Conservation (phyloP, 75 land plant species). For the Pinus albicaulis region DNA sequence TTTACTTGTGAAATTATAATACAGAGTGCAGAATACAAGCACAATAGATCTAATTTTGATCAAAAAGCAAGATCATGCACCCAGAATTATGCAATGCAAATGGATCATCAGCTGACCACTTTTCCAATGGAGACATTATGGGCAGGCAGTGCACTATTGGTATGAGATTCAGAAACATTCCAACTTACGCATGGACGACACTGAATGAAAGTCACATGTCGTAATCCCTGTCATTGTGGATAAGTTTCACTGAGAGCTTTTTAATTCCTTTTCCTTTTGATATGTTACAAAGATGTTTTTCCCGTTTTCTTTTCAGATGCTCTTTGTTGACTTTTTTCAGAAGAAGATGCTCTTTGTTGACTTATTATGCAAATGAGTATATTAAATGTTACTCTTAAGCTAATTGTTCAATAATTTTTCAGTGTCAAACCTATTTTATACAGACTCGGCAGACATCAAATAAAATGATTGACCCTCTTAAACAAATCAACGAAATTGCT, state of each 20-base stretch:
- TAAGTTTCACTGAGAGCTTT: background rate
- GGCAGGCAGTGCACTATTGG: background rate
- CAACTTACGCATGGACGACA: background rate
- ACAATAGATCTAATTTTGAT: conserved; percentile 75
- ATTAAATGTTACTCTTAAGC: background rate
- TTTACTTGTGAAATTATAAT: background rate
- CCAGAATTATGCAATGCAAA: no score
- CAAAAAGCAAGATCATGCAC: no score
- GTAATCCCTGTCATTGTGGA: background rate
- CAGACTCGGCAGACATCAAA: conserved; percentile 3
- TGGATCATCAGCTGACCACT: background rate
- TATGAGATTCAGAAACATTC: background rate
- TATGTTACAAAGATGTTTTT: background rate
- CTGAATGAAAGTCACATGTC: background rate
- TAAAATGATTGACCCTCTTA: background rate
- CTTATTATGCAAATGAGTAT: background rate
- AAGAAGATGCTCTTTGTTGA: no score
- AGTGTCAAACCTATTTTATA: background rate
- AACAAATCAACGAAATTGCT: background rate
- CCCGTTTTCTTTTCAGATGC: background rate
- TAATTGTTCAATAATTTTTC: background rate
- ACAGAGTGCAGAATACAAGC: conserved; percentile 92
- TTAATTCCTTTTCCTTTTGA: background rate
- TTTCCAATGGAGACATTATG: conserved; percentile 1
- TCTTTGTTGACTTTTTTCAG: background rate